A percentile compares a stretch with the other conserved stretches of the same genome.
These are phyloP conservation scores for Xylariaceae sp. DNA, from an alignment of 2,329 filamentous ascomycete species.

Conservation along the genomic window DNA sequence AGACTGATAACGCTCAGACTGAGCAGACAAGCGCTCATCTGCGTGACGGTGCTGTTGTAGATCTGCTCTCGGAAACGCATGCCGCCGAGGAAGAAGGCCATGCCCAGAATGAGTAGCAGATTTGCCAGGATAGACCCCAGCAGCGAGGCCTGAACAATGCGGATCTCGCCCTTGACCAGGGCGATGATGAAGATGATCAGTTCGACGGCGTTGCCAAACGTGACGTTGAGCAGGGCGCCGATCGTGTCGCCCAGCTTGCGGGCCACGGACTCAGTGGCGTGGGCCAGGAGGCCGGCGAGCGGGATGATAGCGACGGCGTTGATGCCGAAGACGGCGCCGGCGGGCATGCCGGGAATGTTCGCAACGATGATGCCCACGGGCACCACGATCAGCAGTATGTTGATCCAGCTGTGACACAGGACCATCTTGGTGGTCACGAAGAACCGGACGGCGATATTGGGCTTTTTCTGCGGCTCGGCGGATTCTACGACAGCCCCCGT, in stretches of 20 bases:
- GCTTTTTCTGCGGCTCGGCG: conserved; percentile 17
- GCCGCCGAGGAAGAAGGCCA: conserved; percentile 83
- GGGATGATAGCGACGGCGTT: conserved; percentile 72
- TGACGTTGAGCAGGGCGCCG: conserved; percentile 67
- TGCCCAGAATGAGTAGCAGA: conserved; percentile 79
- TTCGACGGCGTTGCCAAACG: conserved; percentile 73
- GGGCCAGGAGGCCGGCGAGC: conserved; percentile 62
- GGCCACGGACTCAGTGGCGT: conserved; percentile 69
- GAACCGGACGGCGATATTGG: conserved; percentile 26
- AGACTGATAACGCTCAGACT: conserved; percentile 87
- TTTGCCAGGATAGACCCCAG: conserved; percentile 87
- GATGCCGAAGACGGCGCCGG: conserved; percentile 62
- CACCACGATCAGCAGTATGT: conserved; percentile 69
- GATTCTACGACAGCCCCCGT: conserved; percentile 49
- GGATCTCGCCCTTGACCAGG: conserved; percentile 73
- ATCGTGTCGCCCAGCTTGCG: conserved; percentile 64
- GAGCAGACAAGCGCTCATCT: conserved; percentile 91
- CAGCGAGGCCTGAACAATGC: conserved; percentile 84
- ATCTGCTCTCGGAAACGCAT: conserved; percentile 85
- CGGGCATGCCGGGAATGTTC: conserved; percentile 41
- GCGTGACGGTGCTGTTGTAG: conserved; percentile 91
- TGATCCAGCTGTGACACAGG: conserved; percentile 69
- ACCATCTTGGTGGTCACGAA: conserved; percentile 50
- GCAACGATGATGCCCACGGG: conserved; percentile 66
- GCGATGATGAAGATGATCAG: conserved; percentile 80